Evolutionary conservation across 2,329 filamentous ascomycete genomes (phyloP).

Genomic region (Onygenales sp.): DNA sequence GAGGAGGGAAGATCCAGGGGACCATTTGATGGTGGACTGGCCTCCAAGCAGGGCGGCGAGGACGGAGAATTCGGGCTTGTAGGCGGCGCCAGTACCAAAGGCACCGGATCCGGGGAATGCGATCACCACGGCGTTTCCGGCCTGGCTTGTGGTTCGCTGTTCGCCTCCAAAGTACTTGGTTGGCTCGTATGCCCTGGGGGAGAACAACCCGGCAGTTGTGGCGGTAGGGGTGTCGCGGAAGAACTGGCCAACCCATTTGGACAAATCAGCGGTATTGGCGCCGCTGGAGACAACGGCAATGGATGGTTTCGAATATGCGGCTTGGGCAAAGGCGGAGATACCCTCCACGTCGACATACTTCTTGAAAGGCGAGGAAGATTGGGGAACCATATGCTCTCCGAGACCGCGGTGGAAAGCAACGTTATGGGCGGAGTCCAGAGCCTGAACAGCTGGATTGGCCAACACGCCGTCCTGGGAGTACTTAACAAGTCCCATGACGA

Average conservation of each 20-base stretch:
- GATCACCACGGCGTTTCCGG: conserved; percentile 76
- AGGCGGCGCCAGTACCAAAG: conserved; percentile 54
- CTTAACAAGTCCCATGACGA: conserved; percentile 68
- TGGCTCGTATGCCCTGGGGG: conserved; percentile 50
- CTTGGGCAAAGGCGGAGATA: conserved; percentile 64
- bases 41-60: conserved; percentile 84
- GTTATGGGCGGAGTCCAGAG: conserved; percentile 75
- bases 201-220: conserved; percentile 40
- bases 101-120: conserved; percentile 86
- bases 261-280: conserved; percentile 62
- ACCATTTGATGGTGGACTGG: conserved; percentile 89
- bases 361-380: conserved; percentile 59
- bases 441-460: conserved; percentile 55
- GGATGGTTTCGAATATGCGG: conserved; percentile 80
- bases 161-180: conserved; percentile 92
- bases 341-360: conserved; percentile 72
- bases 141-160: conserved; percentile 70
- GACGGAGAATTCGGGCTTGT: conserved; percentile 84
- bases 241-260: conserved; percentile 89
- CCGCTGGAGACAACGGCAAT: conserved; percentile 88
- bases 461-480: conserved; percentile 66
- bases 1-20: conserved; percentile 81
- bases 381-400: conserved; percentile 66
- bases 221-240: conserved; percentile 61
- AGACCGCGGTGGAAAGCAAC: conserved; percentile 91